Percentiles rank a stretch among this genome's conserved stretches.
Evolutionary conservation across 2,329 filamentous ascomycete species (phyloP).

Genomic region (Sporothrix sp.): DNA sequence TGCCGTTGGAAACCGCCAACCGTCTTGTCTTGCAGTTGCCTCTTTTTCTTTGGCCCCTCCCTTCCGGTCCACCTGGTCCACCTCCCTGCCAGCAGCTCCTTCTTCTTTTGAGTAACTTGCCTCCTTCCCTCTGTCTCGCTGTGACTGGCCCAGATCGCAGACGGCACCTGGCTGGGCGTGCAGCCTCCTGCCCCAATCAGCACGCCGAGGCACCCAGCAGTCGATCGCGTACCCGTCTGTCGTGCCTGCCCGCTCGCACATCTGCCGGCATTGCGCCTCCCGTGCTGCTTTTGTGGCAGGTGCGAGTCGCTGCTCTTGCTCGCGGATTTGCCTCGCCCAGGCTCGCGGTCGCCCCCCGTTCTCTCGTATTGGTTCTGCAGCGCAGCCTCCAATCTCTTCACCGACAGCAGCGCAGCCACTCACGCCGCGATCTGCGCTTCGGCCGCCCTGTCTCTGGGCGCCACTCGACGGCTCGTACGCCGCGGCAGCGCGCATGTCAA

Average conservation of each 20-base stretch:
- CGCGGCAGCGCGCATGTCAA: too few relatives aligned
- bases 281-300: too few relatives aligned
- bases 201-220: background rate
- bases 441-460: too few relatives aligned
- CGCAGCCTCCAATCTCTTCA: background rate
- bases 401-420: background rate
- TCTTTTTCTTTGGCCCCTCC: too few relatives aligned
- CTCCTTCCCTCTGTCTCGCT: background rate
- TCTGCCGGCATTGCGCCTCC: too few relatives aligned
- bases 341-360: conserved; percentile 1
- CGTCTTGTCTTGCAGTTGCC: too few relatives aligned
- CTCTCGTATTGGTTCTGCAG: background rate
- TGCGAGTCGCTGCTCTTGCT: background rate
- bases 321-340: background rate
- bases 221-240: background rate
- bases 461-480: background rate
- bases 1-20: too few relatives aligned
- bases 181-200: background rate
- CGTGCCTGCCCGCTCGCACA: background rate
- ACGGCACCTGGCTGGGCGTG: background rate
- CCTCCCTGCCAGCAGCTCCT: background rate
- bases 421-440: background rate
- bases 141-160: background rate
- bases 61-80: too few relatives aligned
- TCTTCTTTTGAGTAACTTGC: background rate